Base-by-base conservation (phyloP, 2,329 filamentous ascomycete genomes). In the Keithomyces neogunnii region DNA sequence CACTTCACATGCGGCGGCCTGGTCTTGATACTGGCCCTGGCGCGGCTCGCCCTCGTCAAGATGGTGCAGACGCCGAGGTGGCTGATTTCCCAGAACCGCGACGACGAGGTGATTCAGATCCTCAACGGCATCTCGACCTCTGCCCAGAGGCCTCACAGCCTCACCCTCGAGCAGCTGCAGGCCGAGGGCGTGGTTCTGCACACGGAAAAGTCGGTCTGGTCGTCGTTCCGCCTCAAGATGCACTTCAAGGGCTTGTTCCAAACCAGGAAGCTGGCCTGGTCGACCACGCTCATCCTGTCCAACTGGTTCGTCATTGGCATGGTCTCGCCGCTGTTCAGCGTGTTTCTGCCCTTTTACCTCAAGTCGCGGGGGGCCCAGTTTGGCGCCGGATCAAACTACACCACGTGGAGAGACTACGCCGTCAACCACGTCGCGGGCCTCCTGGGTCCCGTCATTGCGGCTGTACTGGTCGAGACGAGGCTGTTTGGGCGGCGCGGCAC, bases 251-350 rank as follows among this genome's bases (percentile, higher is more conserved):
- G 53, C 39, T 47, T 54, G 10, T 54, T 54, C 47, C 47, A 50
- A 42, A 52, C 53, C 13, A 47, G 50, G 3, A 49, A 30, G 4
- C 50, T 52, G 5, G 53, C 53, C 11, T 54, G 47, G 47, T 52
- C 47, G 10, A 50, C 53, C 13, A 32, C 13, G 11, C 39, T 54
- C 30, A 54, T 54, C 4, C 35, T 52, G 4, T 31, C 53, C 7
- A 54, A 52, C 47, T 52, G 53, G 53, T 54, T 54, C 26, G 53
- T 54, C 19, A 54, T 54, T n/a, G 53, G 53, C 3, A 54, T 54
- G 53, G 53, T 50, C 4, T 52, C 43, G 30, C 53, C 53, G 10
- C 28, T 52, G n/a, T 52, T 50, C 38, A 43, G 47, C 32, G 50
- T 52, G 26, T 52, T 54, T 26, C 4, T 54, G 44, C 50, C 53